These are phyloP conservation scores for Suillus subaureus DNA, from an alignment of 768 basidiomycete species.

Conservation along the genomic window DNA sequence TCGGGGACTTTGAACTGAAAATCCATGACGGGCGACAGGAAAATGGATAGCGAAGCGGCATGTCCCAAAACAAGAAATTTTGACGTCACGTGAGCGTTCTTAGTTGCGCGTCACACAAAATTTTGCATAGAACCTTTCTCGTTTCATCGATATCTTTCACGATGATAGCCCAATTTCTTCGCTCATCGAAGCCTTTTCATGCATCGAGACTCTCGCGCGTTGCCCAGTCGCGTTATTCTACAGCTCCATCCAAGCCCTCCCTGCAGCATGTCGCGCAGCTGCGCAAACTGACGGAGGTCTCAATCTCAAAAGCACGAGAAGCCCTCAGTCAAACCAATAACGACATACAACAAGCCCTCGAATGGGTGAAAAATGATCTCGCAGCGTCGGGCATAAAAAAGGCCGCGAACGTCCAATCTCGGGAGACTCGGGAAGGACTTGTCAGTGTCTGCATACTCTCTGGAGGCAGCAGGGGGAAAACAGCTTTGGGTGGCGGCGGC, in stretches of 20 bases:
- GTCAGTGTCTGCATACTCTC: constrained; percentile 78
- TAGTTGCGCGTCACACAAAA: constrained; percentile 2
- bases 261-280: constrained; percentile 84
- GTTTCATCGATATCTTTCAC: neutral
- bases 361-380: constrained; percentile 82
- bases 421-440: constrained; percentile 77
- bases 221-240: constrained; percentile 47
- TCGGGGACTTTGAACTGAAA: constrained; percentile 60
- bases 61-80: constrained; percentile 6
- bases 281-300: constrained; percentile 78
- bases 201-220: neutral
- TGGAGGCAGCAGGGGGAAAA: constrained; percentile 48
- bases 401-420: constrained; percentile 80
- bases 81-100: constrained; percentile 2
- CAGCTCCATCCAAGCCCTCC: constrained; percentile 55
- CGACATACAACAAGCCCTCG: constrained; percentile 71
- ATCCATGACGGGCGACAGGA: constrained; percentile 20
- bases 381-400: constrained; percentile 71
- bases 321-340: constrained; percentile 77
- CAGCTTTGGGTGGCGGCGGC: constrained; percentile 40
- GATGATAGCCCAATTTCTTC: constrained; percentile 21
- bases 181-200: constrained; percentile 9
- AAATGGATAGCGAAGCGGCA: neutral
- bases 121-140: neutral
- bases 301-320: constrained; percentile 86